These are phyloP conservation scores for Chondrus crispus DNA, from an alignment of 23 red algal genomes.

Conservation along the genomic window DNA sequence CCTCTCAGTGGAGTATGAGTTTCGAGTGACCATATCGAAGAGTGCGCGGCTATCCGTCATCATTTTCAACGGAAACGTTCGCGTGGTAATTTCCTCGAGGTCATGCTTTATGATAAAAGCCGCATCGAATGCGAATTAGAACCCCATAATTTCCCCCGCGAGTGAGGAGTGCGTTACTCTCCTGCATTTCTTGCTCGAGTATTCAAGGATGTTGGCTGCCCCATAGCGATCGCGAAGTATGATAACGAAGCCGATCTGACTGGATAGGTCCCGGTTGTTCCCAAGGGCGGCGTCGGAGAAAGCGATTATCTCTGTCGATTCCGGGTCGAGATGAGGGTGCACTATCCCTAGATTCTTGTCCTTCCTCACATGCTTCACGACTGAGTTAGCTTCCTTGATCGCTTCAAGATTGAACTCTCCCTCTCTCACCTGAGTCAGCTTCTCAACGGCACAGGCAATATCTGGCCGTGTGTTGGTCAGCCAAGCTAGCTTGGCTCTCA, in stretches of 20 bases:
- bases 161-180: neutral
- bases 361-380: neutral
- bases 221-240: neutral
- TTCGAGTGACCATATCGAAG: neutral
- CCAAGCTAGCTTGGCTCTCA: neutral
- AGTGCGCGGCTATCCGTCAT: neutral
- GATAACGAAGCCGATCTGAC: slow-evolving; percentile 19
- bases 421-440: neutral
- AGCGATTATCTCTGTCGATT: neutral
- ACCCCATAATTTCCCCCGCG: neutral
- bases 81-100: neutral
- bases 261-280: neutral
- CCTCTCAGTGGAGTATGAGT: neutral
- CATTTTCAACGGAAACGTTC: neutral
- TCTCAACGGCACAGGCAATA: neutral
- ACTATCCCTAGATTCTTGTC: neutral
- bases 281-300: neutral
- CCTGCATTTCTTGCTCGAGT: neutral
- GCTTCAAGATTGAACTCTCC: neutral
- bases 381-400: neutral
- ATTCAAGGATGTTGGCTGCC: neutral
- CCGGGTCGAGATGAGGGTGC: neutral
- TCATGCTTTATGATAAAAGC: slow-evolving; percentile 7
- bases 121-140: slow-evolving; percentile 1
- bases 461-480: slow-evolving; percentile 6